Evolutionary conservation across 2,329 filamentous ascomycete genomes (phyloP), one percentile per base, ranked within the genome.

Genomic region (Mycocentrospora acerina): DNA sequence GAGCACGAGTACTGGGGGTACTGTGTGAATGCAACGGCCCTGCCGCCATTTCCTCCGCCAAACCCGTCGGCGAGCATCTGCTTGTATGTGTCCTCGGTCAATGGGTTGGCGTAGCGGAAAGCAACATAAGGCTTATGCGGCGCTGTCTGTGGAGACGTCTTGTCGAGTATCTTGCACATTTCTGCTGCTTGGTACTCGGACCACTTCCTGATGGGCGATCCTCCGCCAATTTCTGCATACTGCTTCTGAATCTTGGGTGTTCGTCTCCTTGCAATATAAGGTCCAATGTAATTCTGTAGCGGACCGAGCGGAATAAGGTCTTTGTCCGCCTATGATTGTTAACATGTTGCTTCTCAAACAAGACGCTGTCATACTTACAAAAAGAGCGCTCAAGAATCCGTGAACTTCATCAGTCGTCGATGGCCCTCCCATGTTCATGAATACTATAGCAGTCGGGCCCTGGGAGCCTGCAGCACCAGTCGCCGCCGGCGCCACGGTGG

Each of bases 1-100:
- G 90, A 95, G 72, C 94, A 98, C 14, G 89, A 95, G 70, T 98
- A 98, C 67, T 98, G 93, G 2, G 93, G 93, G 59, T 98, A 98
- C 69, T 98, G 93, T 18, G 91, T 96, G 63, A 98, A 98, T 2
- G 93, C 93, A 4, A 98, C 90, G 2, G 94, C 93, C 42, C 93
- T 81, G 3, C 91, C 91, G n/a, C 90, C 90, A 44, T 82, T 88
- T 4, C 91, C 90, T 36, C 83, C 81, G 9, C 90, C 91, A 62
- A 97, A 95, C 0, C 93, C 93, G 64, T 98, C 93, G 7, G 82
- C 82, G 16, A 98, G 72, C 48, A 98, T 70, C 57, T 81, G 79
- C 37, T 80, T 77, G 66, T 98, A 97, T 82, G 90, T 95, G 55
- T 95, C 83, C 71, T 97, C 93, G 2, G 93, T 98, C 62, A 98